A percentile compares a stretch with the other conserved stretches of the same genome.
phyloP scores from a whole-genome alignment of 2,329 filamentous ascomycete species.

The Colletotrichum acutatum region DNA sequence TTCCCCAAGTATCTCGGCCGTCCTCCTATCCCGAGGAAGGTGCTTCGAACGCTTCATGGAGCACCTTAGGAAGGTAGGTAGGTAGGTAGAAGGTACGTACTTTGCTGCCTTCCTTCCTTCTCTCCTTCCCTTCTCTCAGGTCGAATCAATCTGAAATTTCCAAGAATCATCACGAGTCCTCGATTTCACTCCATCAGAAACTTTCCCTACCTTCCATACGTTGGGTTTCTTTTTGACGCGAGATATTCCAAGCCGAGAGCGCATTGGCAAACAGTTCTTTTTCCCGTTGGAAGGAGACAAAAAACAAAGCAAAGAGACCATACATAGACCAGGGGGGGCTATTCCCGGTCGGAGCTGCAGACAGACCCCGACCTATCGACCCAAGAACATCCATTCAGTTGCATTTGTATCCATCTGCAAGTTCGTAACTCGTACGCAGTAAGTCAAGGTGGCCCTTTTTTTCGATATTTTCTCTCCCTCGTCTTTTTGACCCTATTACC shows the following conservation, averaged over 20 bases:
- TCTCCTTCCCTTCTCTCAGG: too few species aligned
- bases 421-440: too few species aligned
- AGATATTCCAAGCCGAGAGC: background rate
- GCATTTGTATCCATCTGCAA: too few species aligned
- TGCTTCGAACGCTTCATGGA: background rate
- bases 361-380: background rate
- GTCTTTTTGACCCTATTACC: background rate
- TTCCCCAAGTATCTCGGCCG: background rate
- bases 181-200: background rate
- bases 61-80: background rate
- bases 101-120: background rate
- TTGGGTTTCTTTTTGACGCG: background rate
- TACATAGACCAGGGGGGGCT: background rate
- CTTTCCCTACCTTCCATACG: background rate
- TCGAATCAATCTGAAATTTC: background rate
- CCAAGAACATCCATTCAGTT: background rate
- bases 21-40: background rate
- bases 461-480: background rate
- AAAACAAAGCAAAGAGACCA: background rate
- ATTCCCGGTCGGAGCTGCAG: background rate
- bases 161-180: background rate
- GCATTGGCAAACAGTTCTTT: background rate
- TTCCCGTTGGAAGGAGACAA: background rate
- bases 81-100: background rate
- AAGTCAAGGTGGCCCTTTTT: background rate